Base-by-base conservation (phyloP, 148 eudicot species). In the Nyssa sinensis region DNA sequence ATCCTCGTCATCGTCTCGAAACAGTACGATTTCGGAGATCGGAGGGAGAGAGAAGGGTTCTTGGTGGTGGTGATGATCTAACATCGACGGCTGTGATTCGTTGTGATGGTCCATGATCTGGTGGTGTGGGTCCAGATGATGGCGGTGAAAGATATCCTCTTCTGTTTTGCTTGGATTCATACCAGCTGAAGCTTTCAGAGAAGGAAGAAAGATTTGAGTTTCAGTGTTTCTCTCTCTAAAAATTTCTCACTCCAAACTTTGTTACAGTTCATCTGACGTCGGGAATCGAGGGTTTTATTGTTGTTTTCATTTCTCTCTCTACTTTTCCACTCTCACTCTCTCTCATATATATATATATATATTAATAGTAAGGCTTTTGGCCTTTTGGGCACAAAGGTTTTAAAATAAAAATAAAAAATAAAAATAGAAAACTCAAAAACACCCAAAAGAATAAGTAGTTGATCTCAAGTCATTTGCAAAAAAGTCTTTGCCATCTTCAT, bases 141-240 rank as follows among this genome's bases (percentile, higher is more conserved):
- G 83, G 78, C 74, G 74, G 72, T 80, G 72, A 75, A 72, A 80
- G 11, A 82, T 80, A 61, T 87, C 92, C 14, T 79, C 81, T 73
- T 90, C 93, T 28, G 84, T 47, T 74, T 90, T 93, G 86, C 78
- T 84, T 33, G 89, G 90, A 79, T 89, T 85, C 91, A 88, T 91
- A 23, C 57, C 69, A 53, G 33, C 67, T 13, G 27, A 7, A 44
- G 55, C 9, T 34, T 53, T 5, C 53, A 55, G 19, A n/a, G 24
- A 28, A 25, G 31, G 32, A 24, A 19, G 58, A 0, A 35, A 14
- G 30, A 37, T 37, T 37, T 37, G 44, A 37, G 44, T 37, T 37
- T 37, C 44, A 3, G 5, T 37, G 23, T 55, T n/a, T 55, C 59
- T 55, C 59, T 55, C 59, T 55, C 59, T 55, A 5, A 1, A 17